Conservation (phyloP, 2,329 filamentous ascomycete genomes). For the Aspergillus pseudoglaucus region DNA sequence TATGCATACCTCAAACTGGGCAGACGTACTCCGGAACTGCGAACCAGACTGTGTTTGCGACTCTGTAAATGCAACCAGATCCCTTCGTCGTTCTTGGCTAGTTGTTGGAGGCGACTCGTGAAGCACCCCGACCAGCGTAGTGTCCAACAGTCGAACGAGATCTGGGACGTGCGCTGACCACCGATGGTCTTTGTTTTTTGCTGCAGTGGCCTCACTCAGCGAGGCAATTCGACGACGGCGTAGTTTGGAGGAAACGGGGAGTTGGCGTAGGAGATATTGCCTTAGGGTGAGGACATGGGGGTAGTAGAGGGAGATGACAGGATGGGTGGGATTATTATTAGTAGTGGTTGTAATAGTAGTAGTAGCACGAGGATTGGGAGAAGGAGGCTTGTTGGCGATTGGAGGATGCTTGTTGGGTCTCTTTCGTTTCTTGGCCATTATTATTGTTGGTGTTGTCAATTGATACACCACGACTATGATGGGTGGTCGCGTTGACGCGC, state of each 20-base stretch:
- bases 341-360: too few species aligned
- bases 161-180: conserved; percentile 3
- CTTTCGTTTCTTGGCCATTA: conserved; percentile 40
- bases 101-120: conserved; percentile 25
- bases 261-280: conserved; percentile 59
- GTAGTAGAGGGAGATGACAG: conserved; percentile 65
- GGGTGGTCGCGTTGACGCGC: conserved; percentile 31
- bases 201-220: conserved; percentile 14
- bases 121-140: conserved; percentile 57
- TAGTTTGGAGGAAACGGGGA: conserved; percentile 60
- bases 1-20: conserved; percentile 56
- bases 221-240: conserved; percentile 42
- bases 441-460: conserved; percentile 20
- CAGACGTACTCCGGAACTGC: conserved; percentile 38
- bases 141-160: conserved; percentile 59
- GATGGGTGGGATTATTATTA: conserved; percentile 43
- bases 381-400: not conserved
- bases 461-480: conserved; percentile 40
- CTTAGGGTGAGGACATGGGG: conserved; percentile 59
- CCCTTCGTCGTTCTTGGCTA: conserved; percentile 42
- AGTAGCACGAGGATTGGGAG: not conserved
- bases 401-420: conserved; percentile 23
- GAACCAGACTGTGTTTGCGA: conserved; percentile 42
- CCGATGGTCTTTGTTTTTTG: conserved; percentile 5
- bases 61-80: conserved; percentile 59